Evolutionary conservation across 768 basidiomycete genomes (phyloP).

Genomic region (Goffeauzyma gilvescens): DNA sequence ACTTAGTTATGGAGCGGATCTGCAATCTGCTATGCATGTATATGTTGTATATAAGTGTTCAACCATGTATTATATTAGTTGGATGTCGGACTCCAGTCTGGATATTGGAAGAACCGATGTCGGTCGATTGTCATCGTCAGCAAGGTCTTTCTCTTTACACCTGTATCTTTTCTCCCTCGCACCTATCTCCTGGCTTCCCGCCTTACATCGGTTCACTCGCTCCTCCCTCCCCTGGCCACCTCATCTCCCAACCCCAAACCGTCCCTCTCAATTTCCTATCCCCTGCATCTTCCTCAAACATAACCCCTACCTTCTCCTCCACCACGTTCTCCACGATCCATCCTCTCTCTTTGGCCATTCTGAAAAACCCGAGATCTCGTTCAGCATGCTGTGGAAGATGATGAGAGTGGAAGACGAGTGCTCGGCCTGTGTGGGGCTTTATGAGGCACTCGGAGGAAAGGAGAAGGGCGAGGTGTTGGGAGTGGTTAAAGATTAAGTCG

Average conservation of each 20-base stretch:
- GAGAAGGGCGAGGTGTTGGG: conserved; percentile 37
- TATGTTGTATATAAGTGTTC: no score
- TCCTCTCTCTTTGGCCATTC: conserved; percentile 41
- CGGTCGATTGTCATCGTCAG: no score
- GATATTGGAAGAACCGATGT: no score
- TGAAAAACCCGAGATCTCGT: conserved; percentile 66
- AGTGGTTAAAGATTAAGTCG: conserved; percentile 87
- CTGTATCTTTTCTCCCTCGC: no score
- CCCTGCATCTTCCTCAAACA: conserved; percentile 78
- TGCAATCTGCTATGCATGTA: no score
- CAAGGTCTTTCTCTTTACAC: no score
- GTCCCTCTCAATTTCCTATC: conserved; percentile 57
- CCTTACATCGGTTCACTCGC: conserved; percentile 8
- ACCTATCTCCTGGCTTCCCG: no score
- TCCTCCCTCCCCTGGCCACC: conserved; percentile 16
- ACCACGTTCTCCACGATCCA: conserved; percentile 60
- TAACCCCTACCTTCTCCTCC: conserved; percentile 49
- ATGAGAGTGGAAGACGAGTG: conserved; percentile 76
- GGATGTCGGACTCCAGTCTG: no score
- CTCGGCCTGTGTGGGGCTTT: conserved; percentile 27
- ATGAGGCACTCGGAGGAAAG: conserved; percentile 9
- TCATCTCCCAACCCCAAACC: conserved; percentile 65
- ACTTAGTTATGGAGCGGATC: no score
- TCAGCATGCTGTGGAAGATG: conserved; percentile 68
- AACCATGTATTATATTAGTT: no score